Conservation (phyloP, 106 monocot species). For the Dendrobium nobile region DNA sequence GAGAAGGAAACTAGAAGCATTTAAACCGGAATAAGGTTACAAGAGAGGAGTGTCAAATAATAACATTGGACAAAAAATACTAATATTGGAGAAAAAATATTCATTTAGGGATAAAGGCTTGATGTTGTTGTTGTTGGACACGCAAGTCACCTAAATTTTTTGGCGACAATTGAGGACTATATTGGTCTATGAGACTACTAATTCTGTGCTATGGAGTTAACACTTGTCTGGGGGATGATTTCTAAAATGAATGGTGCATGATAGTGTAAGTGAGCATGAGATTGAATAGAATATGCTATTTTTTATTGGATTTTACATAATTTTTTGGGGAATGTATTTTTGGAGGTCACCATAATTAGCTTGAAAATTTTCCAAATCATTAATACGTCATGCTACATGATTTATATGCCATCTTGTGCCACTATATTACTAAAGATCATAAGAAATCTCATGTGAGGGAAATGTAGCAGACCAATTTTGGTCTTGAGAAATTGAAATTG, state of each 20-base stretch:
- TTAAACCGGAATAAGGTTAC: background rate
- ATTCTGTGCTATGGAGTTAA: background rate
- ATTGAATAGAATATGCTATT: background rate
- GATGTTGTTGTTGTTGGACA: too few species aligned
- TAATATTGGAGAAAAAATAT: too few species aligned
- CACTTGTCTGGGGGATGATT: background rate
- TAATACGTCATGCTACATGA: too few species aligned
- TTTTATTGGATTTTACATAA: background rate
- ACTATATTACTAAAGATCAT: background rate
- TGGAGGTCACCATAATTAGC: background rate
- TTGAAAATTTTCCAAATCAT: background rate
- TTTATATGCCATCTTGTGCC: background rate
- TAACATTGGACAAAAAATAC: too few species aligned
- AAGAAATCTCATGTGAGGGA: background rate
- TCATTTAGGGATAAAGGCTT: too few species aligned
- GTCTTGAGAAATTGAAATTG: background rate
- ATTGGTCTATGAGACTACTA: background rate
- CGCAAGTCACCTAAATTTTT: too few species aligned
- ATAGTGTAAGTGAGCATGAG: background rate
- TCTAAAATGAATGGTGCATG: background rate
- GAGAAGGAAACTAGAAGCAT: background rate
- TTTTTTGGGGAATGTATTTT: background rate
- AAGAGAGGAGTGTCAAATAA: too few species aligned
- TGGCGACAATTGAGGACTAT: background rate
- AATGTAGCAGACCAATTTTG: background rate